Percentiles rank a stretch among this genome's conserved stretches.
phyloP scores from a whole-genome alignment of 2,329 filamentous ascomycete genomes.

The Tolypocladium sp. region DNA sequence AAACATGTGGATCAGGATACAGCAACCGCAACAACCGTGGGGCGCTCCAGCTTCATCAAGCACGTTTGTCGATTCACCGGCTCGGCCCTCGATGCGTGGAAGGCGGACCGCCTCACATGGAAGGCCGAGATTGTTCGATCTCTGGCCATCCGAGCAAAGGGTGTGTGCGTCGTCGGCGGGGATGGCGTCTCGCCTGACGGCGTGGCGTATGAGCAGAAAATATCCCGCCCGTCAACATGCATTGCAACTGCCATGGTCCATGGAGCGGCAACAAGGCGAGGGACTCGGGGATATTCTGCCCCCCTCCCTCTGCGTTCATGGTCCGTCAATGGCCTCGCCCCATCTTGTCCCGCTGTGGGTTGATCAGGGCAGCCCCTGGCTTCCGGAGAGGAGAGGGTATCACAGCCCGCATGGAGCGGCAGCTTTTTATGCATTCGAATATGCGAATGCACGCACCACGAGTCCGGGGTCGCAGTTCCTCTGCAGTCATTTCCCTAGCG shows the following conservation, averaged over 20 bases:
- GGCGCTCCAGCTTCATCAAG: background rate
- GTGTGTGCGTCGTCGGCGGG: background rate
- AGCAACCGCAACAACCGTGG: background rate
- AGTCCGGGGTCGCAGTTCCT: background rate
- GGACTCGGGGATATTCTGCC: background rate
- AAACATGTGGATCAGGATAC: background rate
- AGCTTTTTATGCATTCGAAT: background rate
- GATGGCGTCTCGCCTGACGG: background rate
- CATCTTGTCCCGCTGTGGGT: background rate
- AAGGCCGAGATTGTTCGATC: constrained; percentile 9
- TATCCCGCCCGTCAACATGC: background rate
- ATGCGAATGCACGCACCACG: background rate
- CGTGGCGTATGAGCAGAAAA: background rate
- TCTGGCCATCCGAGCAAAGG: background rate
- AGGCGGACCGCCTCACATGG: constrained; percentile 14
- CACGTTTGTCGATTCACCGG: constrained; percentile 3
- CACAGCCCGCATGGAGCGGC: background rate
- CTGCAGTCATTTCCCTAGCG: too few species aligned
- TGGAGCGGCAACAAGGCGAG: background rate
- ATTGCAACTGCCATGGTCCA: background rate
- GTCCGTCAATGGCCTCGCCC: background rate
- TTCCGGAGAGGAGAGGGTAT: background rate
- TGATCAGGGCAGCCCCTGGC: background rate
- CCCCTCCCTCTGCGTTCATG: background rate
- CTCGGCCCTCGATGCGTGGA: constrained; percentile 13